These are phyloP conservation scores for Elaeis oleifera DNA, from an alignment of 202 grass and related monocot species.

Conservation along the genomic window DNA sequence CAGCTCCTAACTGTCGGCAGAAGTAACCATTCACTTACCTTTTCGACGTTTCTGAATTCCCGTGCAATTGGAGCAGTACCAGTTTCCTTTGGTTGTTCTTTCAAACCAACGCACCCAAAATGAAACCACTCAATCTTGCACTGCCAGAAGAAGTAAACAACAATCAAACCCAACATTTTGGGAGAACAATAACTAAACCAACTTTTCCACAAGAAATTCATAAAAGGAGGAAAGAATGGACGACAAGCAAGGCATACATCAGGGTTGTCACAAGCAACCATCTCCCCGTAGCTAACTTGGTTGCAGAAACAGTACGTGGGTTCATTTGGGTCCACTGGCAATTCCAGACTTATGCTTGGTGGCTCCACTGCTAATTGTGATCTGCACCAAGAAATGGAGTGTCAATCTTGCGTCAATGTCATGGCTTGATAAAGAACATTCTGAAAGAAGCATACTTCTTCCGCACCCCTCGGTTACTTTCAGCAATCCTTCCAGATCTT, in stretches of 20 bases:
- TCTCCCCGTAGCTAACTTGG: neutral
- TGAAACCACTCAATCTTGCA: slow-evolving; percentile 99
- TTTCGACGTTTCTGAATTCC: slow-evolving; percentile 71
- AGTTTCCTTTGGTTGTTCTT: slow-evolving; percentile 87
- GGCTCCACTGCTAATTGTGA: too few relatives aligned
- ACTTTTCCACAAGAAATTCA: neutral
- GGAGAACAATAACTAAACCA: neutral
- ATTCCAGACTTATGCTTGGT: neutral
- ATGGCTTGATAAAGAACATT: too few relatives aligned
- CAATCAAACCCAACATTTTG: neutral
- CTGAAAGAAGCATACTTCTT: slow-evolving; percentile 60
- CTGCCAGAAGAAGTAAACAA: slow-evolving; percentile 31
- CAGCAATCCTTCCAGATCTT: slow-evolving; percentile 50
- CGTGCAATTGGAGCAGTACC: slow-evolving; percentile 68
- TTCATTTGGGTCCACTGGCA: neutral
- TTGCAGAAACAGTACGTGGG: neutral
- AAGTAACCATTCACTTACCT: slow-evolving; percentile 40
- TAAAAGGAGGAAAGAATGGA: neutral
- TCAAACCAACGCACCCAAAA: slow-evolving; percentile 76
- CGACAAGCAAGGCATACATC: neutral
- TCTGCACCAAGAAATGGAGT: too few relatives aligned
- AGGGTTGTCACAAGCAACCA: too few relatives aligned
- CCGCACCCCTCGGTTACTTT: slow-evolving; percentile 76
- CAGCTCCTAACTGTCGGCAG: neutral
- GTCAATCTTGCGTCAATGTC: too few relatives aligned